Conservation (phyloP, 78 protist species). For the Dictyostelium intermedium region DNA sequence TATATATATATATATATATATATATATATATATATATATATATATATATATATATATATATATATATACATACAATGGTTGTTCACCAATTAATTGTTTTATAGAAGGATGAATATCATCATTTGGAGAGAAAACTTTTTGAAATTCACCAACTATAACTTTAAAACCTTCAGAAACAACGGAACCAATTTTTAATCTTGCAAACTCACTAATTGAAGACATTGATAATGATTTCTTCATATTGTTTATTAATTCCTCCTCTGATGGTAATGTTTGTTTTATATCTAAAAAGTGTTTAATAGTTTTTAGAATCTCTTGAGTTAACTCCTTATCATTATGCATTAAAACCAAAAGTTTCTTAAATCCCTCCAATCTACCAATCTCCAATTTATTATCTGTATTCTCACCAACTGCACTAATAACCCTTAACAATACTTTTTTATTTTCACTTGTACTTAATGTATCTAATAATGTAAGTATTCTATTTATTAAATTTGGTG, state of each 20-base stretch:
- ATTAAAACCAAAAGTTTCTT: slow-evolving; percentile 48
- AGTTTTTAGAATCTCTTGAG: slow-evolving; percentile 57
- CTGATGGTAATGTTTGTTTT: slow-evolving; percentile 21
- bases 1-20: not conserved
- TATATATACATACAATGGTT: slow-evolving; percentile 23
- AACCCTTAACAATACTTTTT: slow-evolving; percentile 54
- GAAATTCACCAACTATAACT: slow-evolving; percentile 76
- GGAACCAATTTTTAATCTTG: slow-evolving; percentile 70
- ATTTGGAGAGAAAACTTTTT: slow-evolving; percentile 73
- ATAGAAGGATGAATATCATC: slow-evolving; percentile 5
- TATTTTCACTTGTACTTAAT: slow-evolving; percentile 50
- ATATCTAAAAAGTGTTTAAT: slow-evolving; percentile 65
- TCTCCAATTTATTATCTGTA: slow-evolving; percentile 63
- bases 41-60: not conserved
- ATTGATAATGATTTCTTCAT: slow-evolving; percentile 64
- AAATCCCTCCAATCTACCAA: slow-evolving; percentile 74
- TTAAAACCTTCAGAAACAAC: slow-evolving; percentile 70
- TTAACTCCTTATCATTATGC: slow-evolving; percentile 66
- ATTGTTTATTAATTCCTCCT: slow-evolving; percentile 47
- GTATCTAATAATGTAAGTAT: slow-evolving; percentile 60
- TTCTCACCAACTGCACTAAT: slow-evolving; percentile 73
- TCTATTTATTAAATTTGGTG: slow-evolving; percentile 57
- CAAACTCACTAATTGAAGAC: slow-evolving; percentile 76
- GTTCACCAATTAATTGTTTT: slow-evolving; percentile 30
- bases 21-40: not conserved